phyloP scores from a whole-genome alignment of 2,329 filamentous ascomycete genomes.

The Stagonosporopsis chrysanthemi region DNA sequence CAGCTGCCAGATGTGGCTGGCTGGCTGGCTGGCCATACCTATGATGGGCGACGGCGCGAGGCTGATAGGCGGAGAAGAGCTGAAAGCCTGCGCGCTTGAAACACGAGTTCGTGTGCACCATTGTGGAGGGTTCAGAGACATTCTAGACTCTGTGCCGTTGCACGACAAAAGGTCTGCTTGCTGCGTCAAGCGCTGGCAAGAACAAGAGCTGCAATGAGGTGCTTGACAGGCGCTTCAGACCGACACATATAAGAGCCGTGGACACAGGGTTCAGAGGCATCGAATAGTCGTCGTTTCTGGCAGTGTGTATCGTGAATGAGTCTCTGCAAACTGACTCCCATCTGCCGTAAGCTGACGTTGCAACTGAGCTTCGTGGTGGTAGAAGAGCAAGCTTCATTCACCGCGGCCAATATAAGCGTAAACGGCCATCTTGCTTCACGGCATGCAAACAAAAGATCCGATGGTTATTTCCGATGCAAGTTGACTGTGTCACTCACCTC shows the following conservation, averaged over 20 bases:
- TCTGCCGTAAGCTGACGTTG: slow-evolving; percentile 1
- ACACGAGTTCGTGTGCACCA: background rate
- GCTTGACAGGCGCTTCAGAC: background rate
- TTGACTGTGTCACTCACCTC: background rate
- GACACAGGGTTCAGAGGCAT: background rate
- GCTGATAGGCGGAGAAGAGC: background rate
- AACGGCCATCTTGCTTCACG: background rate
- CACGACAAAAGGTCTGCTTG: background rate
- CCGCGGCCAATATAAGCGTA: background rate
- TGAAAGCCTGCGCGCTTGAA: background rate
- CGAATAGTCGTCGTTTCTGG: background rate
- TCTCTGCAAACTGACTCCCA: background rate
- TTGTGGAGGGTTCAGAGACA: background rate
- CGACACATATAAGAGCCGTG: background rate
- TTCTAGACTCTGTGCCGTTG: background rate
- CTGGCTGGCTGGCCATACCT: slow-evolving; percentile 1
- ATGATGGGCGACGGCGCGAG: background rate
- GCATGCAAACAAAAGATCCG: background rate
- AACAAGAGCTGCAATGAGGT: background rate
- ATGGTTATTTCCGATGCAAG: too few relatives aligned
- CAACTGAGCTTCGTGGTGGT: background rate
- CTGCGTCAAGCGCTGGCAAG: background rate
- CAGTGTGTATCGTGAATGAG: background rate
- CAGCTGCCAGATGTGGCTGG: background rate
- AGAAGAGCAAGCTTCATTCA: background rate